Percentiles rank a stretch among this genome's conserved stretches.
phyloP scores from a whole-genome alignment of 192 early-diverging fungal species.

The Gryganskiella cystojenkinii region DNA sequence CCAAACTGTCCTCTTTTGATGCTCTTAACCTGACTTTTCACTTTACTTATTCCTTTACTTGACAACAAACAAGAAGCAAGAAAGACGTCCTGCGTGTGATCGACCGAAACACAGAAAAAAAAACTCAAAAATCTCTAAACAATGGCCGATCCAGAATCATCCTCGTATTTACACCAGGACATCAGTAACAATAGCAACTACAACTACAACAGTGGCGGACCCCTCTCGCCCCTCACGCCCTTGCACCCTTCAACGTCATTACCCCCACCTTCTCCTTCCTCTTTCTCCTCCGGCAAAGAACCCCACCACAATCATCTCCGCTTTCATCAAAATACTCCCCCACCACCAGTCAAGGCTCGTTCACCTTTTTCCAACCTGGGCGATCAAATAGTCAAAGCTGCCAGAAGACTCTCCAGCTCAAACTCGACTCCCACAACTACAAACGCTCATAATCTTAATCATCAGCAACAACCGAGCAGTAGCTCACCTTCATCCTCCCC shows the following conservation, averaged over 20 bases:
- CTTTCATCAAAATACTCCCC: slow-evolving; percentile 8
- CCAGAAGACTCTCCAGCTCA: slow-evolving; percentile 34
- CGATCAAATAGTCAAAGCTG: slow-evolving; percentile 42
- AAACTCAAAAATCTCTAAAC: not conserved
- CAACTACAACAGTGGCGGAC: slow-evolving; percentile 7
- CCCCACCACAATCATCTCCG: slow-evolving; percentile 4
- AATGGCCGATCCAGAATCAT: slow-evolving; percentile 29
- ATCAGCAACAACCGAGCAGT: too few species aligned
- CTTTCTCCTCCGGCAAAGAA: not conserved
- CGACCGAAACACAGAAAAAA: too few species aligned
- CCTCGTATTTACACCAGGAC: slow-evolving; percentile 5
- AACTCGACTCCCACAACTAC: slow-evolving; percentile 13
- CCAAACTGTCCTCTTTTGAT: too few species aligned
- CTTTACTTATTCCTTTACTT: too few species aligned
- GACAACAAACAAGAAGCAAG: too few species aligned
- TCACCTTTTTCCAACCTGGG: slow-evolving; percentile 28
- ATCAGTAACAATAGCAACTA: too few species aligned
- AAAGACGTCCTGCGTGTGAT: too few species aligned
- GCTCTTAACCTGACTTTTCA: too few species aligned
- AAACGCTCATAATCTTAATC: slow-evolving; percentile 1
- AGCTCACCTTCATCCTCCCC: slow-evolving; percentile 9
- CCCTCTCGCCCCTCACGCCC: slow-evolving; percentile 1
- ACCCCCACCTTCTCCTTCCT: slow-evolving; percentile 4
- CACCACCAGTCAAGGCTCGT: slow-evolving; percentile 35
- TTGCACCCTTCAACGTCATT: not conserved